Conservation (phyloP, 495 filamentous ascomycete species). For the Jackrogersella multiformis region DNA sequence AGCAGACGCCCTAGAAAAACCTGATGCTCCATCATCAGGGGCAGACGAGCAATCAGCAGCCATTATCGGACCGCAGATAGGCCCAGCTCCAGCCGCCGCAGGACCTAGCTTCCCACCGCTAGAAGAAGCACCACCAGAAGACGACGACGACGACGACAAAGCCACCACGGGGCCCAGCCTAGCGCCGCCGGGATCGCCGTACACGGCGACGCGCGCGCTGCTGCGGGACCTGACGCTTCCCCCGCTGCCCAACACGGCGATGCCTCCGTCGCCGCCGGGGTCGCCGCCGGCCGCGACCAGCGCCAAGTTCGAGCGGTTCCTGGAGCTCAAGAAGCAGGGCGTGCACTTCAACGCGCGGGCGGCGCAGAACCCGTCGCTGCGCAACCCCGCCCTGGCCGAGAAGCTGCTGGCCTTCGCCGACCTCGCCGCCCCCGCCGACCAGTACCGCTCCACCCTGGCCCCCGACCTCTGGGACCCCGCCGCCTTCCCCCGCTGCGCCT, state of each 20-base stretch:
- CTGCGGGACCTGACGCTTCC: constrained; percentile 87
- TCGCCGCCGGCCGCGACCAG: constrained; percentile 71
- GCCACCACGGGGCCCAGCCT: constrained; percentile 33
- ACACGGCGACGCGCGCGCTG: constrained; percentile 69
- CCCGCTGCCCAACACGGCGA: constrained; percentile 77
- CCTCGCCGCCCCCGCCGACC: constrained; percentile 60
- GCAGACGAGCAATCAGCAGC: constrained; percentile 24
- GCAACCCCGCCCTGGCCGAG: constrained; percentile 80
- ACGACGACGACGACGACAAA: constrained; percentile 9
- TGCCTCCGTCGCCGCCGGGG: constrained; percentile 85
- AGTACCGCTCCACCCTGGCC: constrained; percentile 80
- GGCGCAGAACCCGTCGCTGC: constrained; percentile 71
- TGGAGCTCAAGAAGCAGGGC: constrained; percentile 82
- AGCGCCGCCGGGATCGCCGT: constrained; percentile 73
- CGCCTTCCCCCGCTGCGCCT: constrained; percentile 74
- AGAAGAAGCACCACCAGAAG: constrained; percentile 39
- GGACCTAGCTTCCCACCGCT: constrained; percentile 50
- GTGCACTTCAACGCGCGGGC: constrained; percentile 92
- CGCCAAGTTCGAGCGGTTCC: constrained; percentile 83
- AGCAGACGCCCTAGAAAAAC: constrained; percentile 26
- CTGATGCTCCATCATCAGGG: constrained; percentile 22
- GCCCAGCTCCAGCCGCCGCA: constrained; percentile 32
- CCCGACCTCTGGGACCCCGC: constrained; percentile 72
- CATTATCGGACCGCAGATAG: constrained; percentile 45
- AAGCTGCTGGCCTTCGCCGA: constrained; percentile 86